Evolutionary conservation across 768 basidiomycete species (phyloP), one percentile per base, ranked within the genome.

Genomic region (Cystobasidium ongulense): DNA sequence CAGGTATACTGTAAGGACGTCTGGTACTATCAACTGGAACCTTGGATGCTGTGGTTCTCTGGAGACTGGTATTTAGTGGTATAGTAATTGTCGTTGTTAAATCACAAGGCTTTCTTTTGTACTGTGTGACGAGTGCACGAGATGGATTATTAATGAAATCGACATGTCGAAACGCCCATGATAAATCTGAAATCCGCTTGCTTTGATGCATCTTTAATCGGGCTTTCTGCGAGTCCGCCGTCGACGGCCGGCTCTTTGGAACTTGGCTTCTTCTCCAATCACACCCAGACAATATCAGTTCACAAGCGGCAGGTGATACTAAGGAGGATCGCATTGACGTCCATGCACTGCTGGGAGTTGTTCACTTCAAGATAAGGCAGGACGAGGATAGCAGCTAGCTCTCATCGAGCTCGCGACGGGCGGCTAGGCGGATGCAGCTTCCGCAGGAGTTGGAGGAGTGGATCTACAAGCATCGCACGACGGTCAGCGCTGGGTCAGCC

Each of bases 381-480:
- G 46, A 3, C n/a, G 5, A 8, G 21, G n/a, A 36, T n/a, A n/a
- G n/a, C n/a, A n/a, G n/a, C n/a, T n/a, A n/a, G n/a, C n/a, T n/a
- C n/a, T n/a, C n/a, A n/a, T n/a, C n/a, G n/a, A n/a, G n/a, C n/a
- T n/a, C n/a, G n/a, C n/a, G n/a, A n/a, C n/a, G n/a, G n/a, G n/a
- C n/a, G n/a, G n/a, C n/a, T n/a, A n/a, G n/a, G 10, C 33, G 61
- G 29, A 64, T 63, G 61, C 27, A 29, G n/a, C 63, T 73, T 23
- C 61, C 62, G 23, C 5, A 31, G 13, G 72, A 65, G 63, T 13
- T 67, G 31, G 70, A 59, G 25, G 57, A 61, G 15, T 72, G 53
- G 53, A 36, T 72, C 11, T 17, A 27, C 63, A 66, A 70, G 29
- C 63, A 76, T 29, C 73, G 75, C 41, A 78, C 74, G 31, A 74